Conservation (phyloP, 257 asterid species). For the Solanum tarijense region DNA sequence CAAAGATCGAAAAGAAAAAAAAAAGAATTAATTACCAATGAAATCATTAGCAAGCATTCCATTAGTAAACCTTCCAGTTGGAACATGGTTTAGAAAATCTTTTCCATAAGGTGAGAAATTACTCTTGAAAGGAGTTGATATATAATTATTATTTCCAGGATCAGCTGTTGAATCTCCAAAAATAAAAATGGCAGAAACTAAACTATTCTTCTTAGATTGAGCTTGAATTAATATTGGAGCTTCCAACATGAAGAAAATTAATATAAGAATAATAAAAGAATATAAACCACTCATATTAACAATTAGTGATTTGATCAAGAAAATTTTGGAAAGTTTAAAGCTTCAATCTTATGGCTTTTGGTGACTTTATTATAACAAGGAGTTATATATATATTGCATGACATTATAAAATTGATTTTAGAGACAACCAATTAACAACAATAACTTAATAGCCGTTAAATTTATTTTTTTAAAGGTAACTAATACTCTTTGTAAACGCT, state of each 20-base stretch:
- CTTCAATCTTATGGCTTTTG: neutral
- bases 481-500: too few relatives aligned
- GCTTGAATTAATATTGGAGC: neutral
- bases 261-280: neutral
- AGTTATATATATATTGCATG: neutral
- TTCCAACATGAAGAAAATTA: neutral
- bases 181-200: slow-evolving; percentile 33
- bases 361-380: neutral
- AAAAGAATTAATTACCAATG: slow-evolving; percentile 26
- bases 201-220: neutral
- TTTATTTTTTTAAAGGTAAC: too few relatives aligned
- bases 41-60: slow-evolving; percentile 64
- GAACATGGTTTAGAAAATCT: slow-evolving; percentile 38
- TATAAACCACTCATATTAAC: neutral
- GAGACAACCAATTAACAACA: too few relatives aligned
- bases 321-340: neutral
- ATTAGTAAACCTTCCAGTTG: slow-evolving; percentile 73
- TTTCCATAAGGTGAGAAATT: slow-evolving; percentile 69
- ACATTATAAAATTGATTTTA: neutral
- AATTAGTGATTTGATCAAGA: neutral
- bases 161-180: slow-evolving; percentile 86
- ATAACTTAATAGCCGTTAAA: too few relatives aligned
- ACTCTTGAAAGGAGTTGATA: slow-evolving; percentile 35
- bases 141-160: slow-evolving; percentile 69
- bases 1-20: fast-evolving